A percentile compares a stretch with the other conserved stretches of the same genome.
Conservation (phyloP, 805 yeast genomes). For the Diddensiella transvaalensis region DNA sequence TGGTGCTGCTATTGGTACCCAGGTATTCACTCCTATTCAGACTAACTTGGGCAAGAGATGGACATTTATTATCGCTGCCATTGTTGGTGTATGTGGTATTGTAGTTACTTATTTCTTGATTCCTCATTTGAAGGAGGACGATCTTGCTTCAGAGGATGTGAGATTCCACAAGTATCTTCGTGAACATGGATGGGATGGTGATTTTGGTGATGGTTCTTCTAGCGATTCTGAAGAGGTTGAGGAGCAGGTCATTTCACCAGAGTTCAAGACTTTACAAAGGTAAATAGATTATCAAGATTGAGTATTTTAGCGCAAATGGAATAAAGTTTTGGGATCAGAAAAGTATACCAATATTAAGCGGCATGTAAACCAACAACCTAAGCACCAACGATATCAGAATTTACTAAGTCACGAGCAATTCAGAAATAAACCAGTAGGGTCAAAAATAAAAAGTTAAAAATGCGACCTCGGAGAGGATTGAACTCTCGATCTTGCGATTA, state of each 20-base stretch:
- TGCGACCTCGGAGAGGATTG: slow-evolving; percentile 43
- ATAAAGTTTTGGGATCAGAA: too few relatives aligned
- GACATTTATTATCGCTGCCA: slow-evolving; percentile 79
- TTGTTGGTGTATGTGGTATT: slow-evolving; percentile 65
- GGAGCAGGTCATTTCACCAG: too few relatives aligned
- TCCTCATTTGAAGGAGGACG: slow-evolving; percentile 70
- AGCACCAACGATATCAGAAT: too few relatives aligned
- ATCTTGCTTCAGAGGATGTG: slow-evolving; percentile 60
- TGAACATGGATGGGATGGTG: slow-evolving; percentile 55
- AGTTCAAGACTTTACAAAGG: too few relatives aligned
- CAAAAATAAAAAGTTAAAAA: slow-evolving; percentile 11
- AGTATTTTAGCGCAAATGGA: too few relatives aligned
- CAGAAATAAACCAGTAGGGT: too few relatives aligned
- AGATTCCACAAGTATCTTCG: slow-evolving; percentile 57
- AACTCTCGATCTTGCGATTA: slow-evolving; percentile 46
- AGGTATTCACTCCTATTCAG: slow-evolving; percentile 66
- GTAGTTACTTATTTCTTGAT: slow-evolving; percentile 54
- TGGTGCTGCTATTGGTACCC: slow-evolving; percentile 82
- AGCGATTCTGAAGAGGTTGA: neutral
- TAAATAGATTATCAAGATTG: too few relatives aligned
- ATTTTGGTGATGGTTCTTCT: slow-evolving; percentile 33
- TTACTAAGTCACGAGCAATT: too few relatives aligned
- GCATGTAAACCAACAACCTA: too few relatives aligned
- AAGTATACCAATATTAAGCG: too few relatives aligned
- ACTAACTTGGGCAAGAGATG: slow-evolving; percentile 59